Percentiles rank a stretch among this genome's conserved stretches.
phyloP scores from a whole-genome alignment of 345 rosid genomes.

The Populus deltoides region DNA sequence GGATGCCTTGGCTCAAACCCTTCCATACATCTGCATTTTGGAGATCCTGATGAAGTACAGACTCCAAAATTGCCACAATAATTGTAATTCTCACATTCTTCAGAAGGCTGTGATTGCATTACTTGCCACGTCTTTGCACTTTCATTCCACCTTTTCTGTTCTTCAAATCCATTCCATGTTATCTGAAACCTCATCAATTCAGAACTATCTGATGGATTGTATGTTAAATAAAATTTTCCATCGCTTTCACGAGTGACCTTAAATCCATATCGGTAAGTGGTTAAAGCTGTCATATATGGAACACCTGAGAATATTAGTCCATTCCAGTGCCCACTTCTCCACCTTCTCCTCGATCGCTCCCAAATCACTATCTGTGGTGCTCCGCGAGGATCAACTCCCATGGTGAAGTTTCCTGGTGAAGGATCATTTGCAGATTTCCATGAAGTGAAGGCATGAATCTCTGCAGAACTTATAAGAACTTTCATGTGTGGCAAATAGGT shows the following conservation, averaged over 20 bases:
- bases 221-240: slow-evolving; percentile 54
- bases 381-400: slow-evolving; percentile 59
- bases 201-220: slow-evolving; percentile 35
- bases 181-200: slow-evolving; percentile 51
- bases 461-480: background rate
- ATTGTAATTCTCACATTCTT: slow-evolving; percentile 64
- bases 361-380: slow-evolving; percentile 79
- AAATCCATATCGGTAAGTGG: slow-evolving; percentile 51
- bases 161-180: slow-evolving; percentile 47
- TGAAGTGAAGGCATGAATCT: slow-evolving; percentile 10
- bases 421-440: slow-evolving; percentile 28
- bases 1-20: slow-evolving; percentile 42
- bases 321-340: slow-evolving; percentile 91
- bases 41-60: slow-evolving; percentile 30
- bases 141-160: slow-evolving; percentile 53
- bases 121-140: slow-evolving; percentile 38
- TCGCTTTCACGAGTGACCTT: slow-evolving; percentile 37
- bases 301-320: slow-evolving; percentile 52
- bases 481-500: slow-evolving; percentile 30
- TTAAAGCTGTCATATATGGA: slow-evolving; percentile 36
- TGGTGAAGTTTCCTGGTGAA: slow-evolving; percentile 24
- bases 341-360: slow-evolving; percentile 43
- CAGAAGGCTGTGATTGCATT: slow-evolving; percentile 44
- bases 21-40: slow-evolving; percentile 50
- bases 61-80: slow-evolving; percentile 67